phyloP scores from a whole-genome alignment of 2,329 filamentous ascomycete genomes.

The Aureobasidium vineae region DNA sequence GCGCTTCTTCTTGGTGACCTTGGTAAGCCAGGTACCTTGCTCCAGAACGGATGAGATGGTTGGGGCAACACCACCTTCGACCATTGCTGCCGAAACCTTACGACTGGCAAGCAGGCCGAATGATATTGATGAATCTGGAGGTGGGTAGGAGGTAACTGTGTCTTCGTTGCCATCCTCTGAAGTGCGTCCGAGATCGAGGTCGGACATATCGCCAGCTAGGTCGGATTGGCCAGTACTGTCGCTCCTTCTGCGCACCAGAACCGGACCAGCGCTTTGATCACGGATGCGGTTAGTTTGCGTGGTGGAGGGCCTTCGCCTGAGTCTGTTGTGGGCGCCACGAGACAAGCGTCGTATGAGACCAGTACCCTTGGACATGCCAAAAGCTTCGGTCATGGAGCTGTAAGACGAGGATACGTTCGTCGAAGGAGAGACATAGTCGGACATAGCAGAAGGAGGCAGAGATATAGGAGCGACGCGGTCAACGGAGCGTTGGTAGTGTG shows the following conservation, averaged over 20 bases:
- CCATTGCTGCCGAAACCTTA: conserved; percentile 33
- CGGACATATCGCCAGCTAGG: conserved; percentile 48
- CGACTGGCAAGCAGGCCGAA: conserved; percentile 44
- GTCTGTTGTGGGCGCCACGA: conserved; percentile 70
- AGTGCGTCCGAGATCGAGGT: conserved; percentile 58
- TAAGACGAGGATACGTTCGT: conserved; percentile 27
- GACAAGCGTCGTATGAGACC: conserved; percentile 81
- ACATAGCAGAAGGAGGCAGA: conserved; percentile 31
- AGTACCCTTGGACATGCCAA: conserved; percentile 37
- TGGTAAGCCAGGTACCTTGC: conserved; percentile 73
- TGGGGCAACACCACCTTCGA: conserved; percentile 58
- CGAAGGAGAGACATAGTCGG: conserved; percentile 26
- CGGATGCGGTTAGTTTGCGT: conserved; percentile 68
- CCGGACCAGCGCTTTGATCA: conserved; percentile 85
- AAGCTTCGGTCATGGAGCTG: conserved; percentile 29
- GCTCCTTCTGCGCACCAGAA: conserved; percentile 81
- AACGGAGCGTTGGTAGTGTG: conserved; percentile 43
- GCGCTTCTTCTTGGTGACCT: conserved; percentile 80
- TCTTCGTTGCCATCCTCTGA: conserved; percentile 47
- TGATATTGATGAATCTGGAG: conserved; percentile 39
- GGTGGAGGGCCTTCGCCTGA: conserved; percentile 72
- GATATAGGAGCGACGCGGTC: conserved; percentile 30
- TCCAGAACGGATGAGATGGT: conserved; percentile 74
- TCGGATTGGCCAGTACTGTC: conserved; percentile 74
- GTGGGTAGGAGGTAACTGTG: conserved; percentile 29